Evolutionary conservation across 2,329 filamentous ascomycete species (phyloP).

Genomic region (Onygenales sp.): DNA sequence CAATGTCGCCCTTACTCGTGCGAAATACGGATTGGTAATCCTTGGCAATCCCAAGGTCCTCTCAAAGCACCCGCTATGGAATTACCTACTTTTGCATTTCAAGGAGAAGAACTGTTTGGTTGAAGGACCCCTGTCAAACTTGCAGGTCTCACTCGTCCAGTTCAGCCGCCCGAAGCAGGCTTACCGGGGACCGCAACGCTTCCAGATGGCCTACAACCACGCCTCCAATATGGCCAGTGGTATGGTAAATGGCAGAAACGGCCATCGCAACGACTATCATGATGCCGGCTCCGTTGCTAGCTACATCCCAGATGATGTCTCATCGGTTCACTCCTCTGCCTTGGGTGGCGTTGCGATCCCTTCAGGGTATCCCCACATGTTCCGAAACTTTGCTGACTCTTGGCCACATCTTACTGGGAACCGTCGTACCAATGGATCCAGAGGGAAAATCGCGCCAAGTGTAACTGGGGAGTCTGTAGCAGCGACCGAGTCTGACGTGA

Average conservation of each 20-base stretch:
- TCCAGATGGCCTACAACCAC: constrained; percentile 68
- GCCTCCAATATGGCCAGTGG: constrained; percentile 50
- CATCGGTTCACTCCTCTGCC: constrained; percentile 85
- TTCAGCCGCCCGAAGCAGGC: constrained; percentile 90
- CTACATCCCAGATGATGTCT: constrained; percentile 95
- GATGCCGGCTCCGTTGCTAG: constrained; percentile 86
- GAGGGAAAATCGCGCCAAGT: constrained; percentile 60
- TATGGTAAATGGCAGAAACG: constrained; percentile 42
- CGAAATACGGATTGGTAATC: constrained; percentile 93
- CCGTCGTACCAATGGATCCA: constrained; percentile 55
- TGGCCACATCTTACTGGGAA: constrained; percentile 76
- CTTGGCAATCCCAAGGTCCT: constrained; percentile 95
- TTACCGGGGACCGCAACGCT: constrained; percentile 80
- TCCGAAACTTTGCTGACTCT: constrained; percentile 80
- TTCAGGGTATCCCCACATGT: constrained; percentile 86
- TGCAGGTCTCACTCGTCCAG: constrained; percentile 91
- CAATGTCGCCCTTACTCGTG: constrained; percentile 92
- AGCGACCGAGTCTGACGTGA: constrained; percentile 81
- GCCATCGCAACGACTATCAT: constrained; percentile 44
- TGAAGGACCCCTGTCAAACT: constrained; percentile 85
- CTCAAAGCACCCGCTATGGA: constrained; percentile 96
- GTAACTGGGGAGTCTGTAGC: constrained; percentile 87
- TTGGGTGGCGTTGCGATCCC: constrained; percentile 75
- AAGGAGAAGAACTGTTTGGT: constrained; percentile 95
- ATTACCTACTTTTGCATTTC: constrained; percentile 89